Evolutionary conservation across 257 asterid species (phyloP).

Genomic region (Coffea canephora): DNA sequence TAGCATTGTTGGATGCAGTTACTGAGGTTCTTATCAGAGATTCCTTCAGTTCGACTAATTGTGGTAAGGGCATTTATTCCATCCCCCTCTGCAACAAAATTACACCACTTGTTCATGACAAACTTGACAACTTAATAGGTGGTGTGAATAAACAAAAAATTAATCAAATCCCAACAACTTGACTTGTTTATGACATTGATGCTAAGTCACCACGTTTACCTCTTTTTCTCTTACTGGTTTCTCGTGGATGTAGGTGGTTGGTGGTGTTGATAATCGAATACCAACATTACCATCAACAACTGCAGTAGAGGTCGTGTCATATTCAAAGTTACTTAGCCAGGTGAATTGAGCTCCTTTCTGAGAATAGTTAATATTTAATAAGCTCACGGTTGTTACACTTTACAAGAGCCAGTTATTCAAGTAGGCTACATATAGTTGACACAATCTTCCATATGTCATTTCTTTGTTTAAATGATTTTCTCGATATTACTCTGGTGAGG

Average conservation of each 20-base stretch:
- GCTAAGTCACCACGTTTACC: neutral
- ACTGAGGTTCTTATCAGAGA: constrained; percentile 68
- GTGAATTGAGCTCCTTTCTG: constrained; percentile 31
- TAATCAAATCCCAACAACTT: neutral
- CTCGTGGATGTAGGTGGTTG: constrained; percentile 62
- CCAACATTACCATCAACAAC: constrained; percentile 62
- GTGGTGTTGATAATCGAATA: constrained; percentile 73
- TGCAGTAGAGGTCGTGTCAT: constrained; percentile 66
- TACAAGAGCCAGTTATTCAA: neutral
- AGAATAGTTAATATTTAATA: neutral
- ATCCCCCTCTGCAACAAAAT: constrained; percentile 10
- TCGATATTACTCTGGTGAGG: neutral
- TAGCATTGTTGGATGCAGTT: constrained; percentile 41
- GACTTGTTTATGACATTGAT: neutral
- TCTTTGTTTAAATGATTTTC: neutral
- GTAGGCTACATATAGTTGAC: neutral
- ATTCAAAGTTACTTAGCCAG: constrained; percentile 61
- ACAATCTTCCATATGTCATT: neutral
- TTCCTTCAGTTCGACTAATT: constrained; percentile 70
- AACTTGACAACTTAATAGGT: no score
- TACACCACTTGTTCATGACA: neutral
- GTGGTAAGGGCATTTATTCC: constrained; percentile 59
- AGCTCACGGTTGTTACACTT: neutral
- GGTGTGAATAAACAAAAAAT: no score
- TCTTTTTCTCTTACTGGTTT: constrained; percentile 19